Evolutionary conservation across 75 land plant genomes (phyloP), one percentile per base, ranked within the genome.

Genomic region (Sequoia sempervirens): DNA sequence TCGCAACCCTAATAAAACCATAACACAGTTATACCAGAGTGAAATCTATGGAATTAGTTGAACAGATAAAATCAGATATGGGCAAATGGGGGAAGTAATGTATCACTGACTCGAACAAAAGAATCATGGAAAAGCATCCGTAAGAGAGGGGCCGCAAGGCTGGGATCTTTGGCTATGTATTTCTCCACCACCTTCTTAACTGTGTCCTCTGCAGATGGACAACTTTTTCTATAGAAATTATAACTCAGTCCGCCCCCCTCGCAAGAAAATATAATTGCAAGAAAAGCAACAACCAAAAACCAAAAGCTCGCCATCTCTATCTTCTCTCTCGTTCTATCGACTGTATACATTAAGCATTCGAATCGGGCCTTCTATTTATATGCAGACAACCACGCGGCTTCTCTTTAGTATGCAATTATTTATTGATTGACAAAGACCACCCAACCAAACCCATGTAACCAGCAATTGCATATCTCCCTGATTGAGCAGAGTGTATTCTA

Each of bases 1-100:
- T 92, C 94, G 47, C 94, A 92, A 36, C 94, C 94, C 92, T 92
- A 46, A 54, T 47, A 75, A 30, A 80, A 37, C 46, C n/a, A 9
- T 20, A 75, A 12, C 23, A 50, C 36, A 36, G 53, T 45, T 46
- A 26, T 20, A 69, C 17, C n/a, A 8, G 6, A 46, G n/a, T n/a
- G n/a, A n/a, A n/a, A n/a, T n/a, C n/a, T n/a, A n/a, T n/a, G n/a
- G n/a, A n/a, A n/a, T n/a, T n/a, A n/a, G n/a, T n/a, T n/a, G n/a
- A n/a, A n/a, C n/a, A n/a, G n/a, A n/a, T n/a, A n/a, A n/a, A n/a
- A n/a, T 7, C 0, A 8, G 47, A 46, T 46, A 46, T 46, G 10
- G 47, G 9, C 47, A 30, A 52, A 37, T 34, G 64, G 9, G 70
- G 43, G 34, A 13, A 5, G 82, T 13, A 30, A n/a, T 6, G 4